Base-by-base conservation (phyloP, 139 green algal species). In the Prasinococcaceae sp. region DNA sequence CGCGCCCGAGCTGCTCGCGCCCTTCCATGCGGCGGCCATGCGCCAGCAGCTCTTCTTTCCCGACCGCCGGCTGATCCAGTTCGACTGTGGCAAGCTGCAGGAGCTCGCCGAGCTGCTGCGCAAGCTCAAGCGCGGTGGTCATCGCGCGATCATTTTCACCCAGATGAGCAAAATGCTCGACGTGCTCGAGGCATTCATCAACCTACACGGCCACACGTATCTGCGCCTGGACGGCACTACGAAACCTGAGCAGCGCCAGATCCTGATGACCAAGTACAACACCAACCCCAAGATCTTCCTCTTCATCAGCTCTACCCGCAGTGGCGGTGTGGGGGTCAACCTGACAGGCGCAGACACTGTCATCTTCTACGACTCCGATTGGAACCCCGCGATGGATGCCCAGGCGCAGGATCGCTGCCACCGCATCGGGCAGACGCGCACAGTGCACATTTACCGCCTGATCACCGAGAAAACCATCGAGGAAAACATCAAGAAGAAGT, bases 361-460 rank as follows among this genome's bases (percentile, higher is more conserved):
- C 57, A 90, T 99, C 44, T 96, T 99, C 55, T 98, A 97, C 61
- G 90, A 98, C 70, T 93, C 45, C 46, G 76, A 80, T 71, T 97
- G 89, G 89, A 96, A 96, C 66, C 85, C 85, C 3, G 86, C 86
- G 37, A 93, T 94, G 78, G 84, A 94, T 57, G 23, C 44, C 29
- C 78, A 86, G 60, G 84, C 82, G 3, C 77, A 85, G 75, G 89
- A 97, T 68, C 62, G 89, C 14, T 94, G 84, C 59, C 89, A 97
- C 67, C 76, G 89, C 50, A 97, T 97, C 51, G 89, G 89, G 3
- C 89, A 97, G 75, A 97, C 63, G 44, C 51, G 63, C 0, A 81
- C 92, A 62, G 89, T 97, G 45, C 81, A 96, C 79, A 97, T 98
- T 58, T 98, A 97, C 74, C 79, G 90, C 29, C 73, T 98, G 30